phyloP scores from a whole-genome alignment of 768 basidiomycete species.

The Royoungia palumana region DNA sequence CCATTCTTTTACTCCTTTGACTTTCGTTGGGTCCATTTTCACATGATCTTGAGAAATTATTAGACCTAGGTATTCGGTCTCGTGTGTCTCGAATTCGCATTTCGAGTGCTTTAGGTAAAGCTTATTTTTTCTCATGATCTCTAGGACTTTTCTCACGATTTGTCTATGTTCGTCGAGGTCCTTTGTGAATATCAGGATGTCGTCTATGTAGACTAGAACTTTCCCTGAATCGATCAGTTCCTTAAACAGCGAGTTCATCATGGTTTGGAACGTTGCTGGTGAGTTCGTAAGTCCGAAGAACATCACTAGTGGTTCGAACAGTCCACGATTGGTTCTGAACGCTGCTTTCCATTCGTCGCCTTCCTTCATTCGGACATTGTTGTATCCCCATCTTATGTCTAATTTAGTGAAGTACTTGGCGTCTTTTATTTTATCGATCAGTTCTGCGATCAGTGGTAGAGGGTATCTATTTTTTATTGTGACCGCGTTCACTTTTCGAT shows the following conservation, averaged over 20 bases:
- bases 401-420: too few species aligned
- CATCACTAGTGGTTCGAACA: background rate
- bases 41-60: background rate
- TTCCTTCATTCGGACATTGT: too few species aligned
- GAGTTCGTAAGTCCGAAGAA: background rate
- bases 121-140: background rate
- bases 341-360: background rate
- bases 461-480: background rate
- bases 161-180: conserved; percentile 27
- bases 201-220: too few species aligned
- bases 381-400: too few species aligned
- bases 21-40: background rate
- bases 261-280: too few species aligned
- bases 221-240: too few species aligned
- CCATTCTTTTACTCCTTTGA: background rate
- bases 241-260: too few species aligned
- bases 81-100: background rate
- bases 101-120: background rate
- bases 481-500: background rate
- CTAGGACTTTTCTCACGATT: background rate
- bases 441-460: background rate
- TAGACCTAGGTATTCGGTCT: background rate
- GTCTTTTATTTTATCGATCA: too few species aligned
- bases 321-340: background rate
- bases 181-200: conserved; percentile 22